phyloP scores from a whole-genome alignment of 1,284 basidiomycete genomes.

The Ustilago loliicola region DNA sequence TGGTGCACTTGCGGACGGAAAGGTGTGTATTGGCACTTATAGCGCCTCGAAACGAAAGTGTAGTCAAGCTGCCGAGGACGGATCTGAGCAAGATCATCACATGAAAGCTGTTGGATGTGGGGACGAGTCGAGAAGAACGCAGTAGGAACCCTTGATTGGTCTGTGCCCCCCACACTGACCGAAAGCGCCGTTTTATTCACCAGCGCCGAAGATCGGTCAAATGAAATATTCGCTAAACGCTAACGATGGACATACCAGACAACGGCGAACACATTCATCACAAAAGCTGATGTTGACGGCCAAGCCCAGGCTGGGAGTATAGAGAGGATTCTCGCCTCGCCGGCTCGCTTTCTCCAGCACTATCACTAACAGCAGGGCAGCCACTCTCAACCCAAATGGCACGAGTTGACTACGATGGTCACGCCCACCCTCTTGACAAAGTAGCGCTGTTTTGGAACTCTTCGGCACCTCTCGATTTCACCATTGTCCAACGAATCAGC shows the following conservation, averaged over 20 bases:
- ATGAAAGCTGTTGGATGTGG: background rate
- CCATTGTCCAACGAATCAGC: background rate
- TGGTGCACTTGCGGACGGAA: background rate
- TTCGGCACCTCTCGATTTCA: background rate
- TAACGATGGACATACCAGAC: background rate
- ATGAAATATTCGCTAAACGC: background rate
- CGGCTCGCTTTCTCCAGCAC: no score
- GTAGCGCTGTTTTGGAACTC: background rate
- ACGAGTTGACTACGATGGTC: no score
- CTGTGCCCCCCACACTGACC: conserved; percentile 6
- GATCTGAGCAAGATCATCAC: background rate
- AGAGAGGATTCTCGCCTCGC: no score
- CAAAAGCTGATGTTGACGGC: no score
- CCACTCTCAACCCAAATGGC: no score
- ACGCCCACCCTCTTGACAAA: background rate
- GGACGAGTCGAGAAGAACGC: background rate
- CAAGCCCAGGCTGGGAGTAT: no score
- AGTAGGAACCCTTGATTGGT: background rate
- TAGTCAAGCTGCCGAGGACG: background rate
- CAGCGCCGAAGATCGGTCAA: background rate
- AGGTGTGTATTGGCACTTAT: background rate
- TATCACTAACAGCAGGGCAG: no score
- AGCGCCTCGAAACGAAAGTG: background rate
- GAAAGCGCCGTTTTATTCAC: background rate
- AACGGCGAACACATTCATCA: background rate